Evolutionary conservation across 345 rosid species (phyloP).

Genomic region (Eucalyptus rudis): DNA sequence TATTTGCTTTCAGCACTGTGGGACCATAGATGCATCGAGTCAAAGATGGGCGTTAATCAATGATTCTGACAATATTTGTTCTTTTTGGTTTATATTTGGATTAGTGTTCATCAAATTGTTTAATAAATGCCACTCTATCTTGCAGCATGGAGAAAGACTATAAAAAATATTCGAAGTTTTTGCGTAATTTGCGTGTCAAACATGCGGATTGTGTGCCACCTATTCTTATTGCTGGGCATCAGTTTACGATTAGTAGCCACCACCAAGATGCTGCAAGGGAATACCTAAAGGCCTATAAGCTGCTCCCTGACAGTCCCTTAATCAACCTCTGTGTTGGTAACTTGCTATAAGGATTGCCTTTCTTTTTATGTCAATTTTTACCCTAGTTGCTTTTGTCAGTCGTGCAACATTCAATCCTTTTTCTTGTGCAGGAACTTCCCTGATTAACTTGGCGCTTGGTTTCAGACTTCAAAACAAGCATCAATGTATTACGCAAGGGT

Average conservation of each 20-base stretch:
- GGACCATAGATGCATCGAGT: background rate
- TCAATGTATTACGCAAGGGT: slow-evolving; percentile 71
- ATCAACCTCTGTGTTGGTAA: slow-evolving; percentile 83
- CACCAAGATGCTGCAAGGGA: slow-evolving; percentile 94
- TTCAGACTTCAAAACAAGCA: slow-evolving; percentile 90
- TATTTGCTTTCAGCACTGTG: background rate
- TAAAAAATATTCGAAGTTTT: slow-evolving; percentile 51
- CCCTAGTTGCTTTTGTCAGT: background rate
- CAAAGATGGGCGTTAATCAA: background rate
- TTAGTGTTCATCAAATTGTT: background rate
- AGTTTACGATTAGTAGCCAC: slow-evolving; percentile 50
- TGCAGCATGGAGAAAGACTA: slow-evolving; percentile 44
- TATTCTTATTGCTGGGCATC: slow-evolving; percentile 75
- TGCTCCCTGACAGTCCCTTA: slow-evolving; percentile 65
- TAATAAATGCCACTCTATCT: background rate
- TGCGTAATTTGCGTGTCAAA: slow-evolving; percentile 50
- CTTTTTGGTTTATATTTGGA: background rate
- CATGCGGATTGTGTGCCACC: slow-evolving; percentile 56
- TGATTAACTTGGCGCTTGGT: slow-evolving; percentile 84
- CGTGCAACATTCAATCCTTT: background rate
- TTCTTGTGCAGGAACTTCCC: slow-evolving; percentile 51
- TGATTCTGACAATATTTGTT: background rate
- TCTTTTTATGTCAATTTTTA: background rate
- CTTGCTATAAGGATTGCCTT: background rate
- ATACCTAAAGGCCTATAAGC: slow-evolving; percentile 77